Evolutionary conservation across 345 rosid genomes (phyloP).

Genomic region (thale cress (Arabidopsis thaliana)): DNA sequence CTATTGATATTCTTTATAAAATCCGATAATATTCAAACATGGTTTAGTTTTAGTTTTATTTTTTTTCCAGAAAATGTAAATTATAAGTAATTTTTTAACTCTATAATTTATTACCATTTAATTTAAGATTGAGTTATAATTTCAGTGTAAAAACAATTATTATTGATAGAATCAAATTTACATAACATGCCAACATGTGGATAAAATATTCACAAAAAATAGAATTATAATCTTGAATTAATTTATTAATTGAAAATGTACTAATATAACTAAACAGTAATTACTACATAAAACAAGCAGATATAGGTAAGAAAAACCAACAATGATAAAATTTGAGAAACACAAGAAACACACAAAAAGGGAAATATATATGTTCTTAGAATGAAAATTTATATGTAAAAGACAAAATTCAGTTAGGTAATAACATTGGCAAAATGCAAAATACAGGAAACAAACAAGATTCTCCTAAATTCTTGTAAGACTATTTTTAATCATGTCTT

Average conservation of each 20-base stretch:
- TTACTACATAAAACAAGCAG: neutral
- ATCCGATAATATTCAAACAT: neutral
- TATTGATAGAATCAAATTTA: neutral
- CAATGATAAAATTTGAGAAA: neutral
- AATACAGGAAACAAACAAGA: constrained; percentile 20
- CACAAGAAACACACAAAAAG: neutral
- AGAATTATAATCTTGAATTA: neutral
- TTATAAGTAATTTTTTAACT: neutral
- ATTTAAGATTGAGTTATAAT: neutral
- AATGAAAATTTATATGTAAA: neutral
- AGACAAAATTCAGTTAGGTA: neutral
- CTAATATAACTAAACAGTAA: neutral
- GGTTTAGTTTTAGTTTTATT: neutral
- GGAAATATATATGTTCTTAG: neutral
- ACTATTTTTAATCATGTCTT: neutral
- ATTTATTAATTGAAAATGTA: neutral
- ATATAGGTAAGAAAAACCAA: neutral
- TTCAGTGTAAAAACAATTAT: neutral
- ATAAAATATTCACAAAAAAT: neutral
- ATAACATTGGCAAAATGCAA: neutral
- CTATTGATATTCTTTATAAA: neutral
- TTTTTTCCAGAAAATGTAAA: neutral
- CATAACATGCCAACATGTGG: neutral
- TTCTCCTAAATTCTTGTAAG: constrained; percentile 9
- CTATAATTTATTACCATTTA: neutral